Conservation (phyloP, 169 alveolate genomes). For the Plasmodium vinckei region DNA sequence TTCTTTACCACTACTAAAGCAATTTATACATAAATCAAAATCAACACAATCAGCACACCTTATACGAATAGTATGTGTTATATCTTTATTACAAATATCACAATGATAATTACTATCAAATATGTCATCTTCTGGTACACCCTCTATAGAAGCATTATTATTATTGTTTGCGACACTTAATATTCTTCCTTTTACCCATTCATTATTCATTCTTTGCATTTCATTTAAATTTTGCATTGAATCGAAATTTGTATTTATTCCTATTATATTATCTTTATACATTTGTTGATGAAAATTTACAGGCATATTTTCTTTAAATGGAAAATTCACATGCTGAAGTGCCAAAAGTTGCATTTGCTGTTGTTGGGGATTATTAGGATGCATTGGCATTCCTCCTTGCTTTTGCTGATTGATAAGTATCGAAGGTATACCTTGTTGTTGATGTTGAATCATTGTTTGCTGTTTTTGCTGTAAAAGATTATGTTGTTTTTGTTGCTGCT, state of each 20-base stretch:
- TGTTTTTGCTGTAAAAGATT: slow-evolving; percentile 13
- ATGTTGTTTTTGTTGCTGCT: slow-evolving; percentile 10
- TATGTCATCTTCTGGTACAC: slow-evolving; percentile 51
- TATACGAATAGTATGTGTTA: slow-evolving; percentile 85
- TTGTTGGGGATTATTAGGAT: slow-evolving; percentile 24
- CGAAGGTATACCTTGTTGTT: slow-evolving; percentile 20
- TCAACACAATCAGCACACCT: slow-evolving; percentile 93
- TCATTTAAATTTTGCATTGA: slow-evolving; percentile 51
- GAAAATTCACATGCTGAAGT: slow-evolving; percentile 14
- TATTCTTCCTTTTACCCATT: background rate
- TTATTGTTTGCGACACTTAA: background rate
- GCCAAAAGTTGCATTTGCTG: slow-evolving; percentile 6
- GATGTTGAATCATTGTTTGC: slow-evolving; percentile 2
- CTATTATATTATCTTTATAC: slow-evolving; percentile 22
- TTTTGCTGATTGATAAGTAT: slow-evolving; percentile 17
- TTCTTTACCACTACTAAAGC: slow-evolving; percentile 91
- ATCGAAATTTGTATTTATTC: slow-evolving; percentile 34
- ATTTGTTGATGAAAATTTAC: slow-evolving; percentile 9
- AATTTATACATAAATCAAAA: slow-evolving; percentile 89
- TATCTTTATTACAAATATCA: slow-evolving; percentile 84
- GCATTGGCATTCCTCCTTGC: slow-evolving; percentile 25
- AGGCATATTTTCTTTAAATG: slow-evolving; percentile 8
- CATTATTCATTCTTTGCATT: slow-evolving; percentile 33
- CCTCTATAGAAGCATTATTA: slow-evolving; percentile 22
- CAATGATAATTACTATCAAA: slow-evolving; percentile 83